Evolutionary conservation across 371 early-diverging fungal species (phyloP).

Genomic region (Coemansia sp.): DNA sequence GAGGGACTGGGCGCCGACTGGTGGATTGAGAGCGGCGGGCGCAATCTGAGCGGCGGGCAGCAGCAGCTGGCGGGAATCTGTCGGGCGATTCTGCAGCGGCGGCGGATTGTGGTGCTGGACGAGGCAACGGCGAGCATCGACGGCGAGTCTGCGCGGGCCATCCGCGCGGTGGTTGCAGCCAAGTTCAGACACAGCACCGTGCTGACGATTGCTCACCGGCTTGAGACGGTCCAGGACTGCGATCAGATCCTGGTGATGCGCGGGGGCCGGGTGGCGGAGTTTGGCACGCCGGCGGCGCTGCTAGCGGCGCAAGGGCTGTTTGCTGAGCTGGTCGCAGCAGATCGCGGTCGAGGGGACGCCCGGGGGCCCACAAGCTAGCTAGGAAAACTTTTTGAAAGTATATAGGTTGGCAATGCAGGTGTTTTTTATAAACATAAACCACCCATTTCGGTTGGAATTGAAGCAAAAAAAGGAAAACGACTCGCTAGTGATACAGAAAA

Average conservation of each 20-base stretch:
- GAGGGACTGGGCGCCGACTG: conserved; percentile 38
- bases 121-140: conserved; percentile 69
- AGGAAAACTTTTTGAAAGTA: too few species aligned
- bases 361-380: too few species aligned
- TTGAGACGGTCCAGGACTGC: conserved; percentile 60
- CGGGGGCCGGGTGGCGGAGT: conserved; percentile 25
- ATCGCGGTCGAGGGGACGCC: not conserved
- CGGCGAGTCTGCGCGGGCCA: conserved; percentile 58
- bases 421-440: not conserved
- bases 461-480: too few species aligned
- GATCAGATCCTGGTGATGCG: conserved; percentile 32
- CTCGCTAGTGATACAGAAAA: too few species aligned
- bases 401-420: too few species aligned
- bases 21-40: conserved; percentile 53
- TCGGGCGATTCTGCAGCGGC: conserved; percentile 53
- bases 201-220: conserved; percentile 61
- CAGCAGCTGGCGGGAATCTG: conserved; percentile 56
- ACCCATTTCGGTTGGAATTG: too few species aligned
- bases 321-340: conserved; percentile 6
- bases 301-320: conserved; percentile 7
- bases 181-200: conserved; percentile 52
- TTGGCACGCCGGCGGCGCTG: conserved; percentile 19
- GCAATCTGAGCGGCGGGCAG: conserved; percentile 62
- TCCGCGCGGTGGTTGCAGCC: conserved; percentile 54
- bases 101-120: conserved; percentile 62